Evolutionary conservation across 2,329 filamentous ascomycete species (phyloP), one percentile per base, ranked within the genome.

Genomic region (Microdochium paspali): DNA sequence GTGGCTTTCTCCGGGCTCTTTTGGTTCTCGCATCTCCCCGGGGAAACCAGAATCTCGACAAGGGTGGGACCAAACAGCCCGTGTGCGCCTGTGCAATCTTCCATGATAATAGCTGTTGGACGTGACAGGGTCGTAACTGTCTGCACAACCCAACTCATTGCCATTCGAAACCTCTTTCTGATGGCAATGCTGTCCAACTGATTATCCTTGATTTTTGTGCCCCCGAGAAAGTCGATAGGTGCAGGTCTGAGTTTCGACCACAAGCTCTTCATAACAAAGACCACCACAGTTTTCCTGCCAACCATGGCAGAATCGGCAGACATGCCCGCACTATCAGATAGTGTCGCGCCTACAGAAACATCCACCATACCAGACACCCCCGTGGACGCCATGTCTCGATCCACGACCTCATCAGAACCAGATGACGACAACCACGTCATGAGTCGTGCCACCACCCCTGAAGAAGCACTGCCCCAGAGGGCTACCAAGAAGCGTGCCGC

Each of bases 401-500:
- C 35, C 35, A 21, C 35, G 18, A 40, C 35, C 18, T 40, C 35
- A n/a, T 40, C 35, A 40, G 35, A 40, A 12, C 18, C 35, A 40
- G 35, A 40, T 20, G 4, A 40, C n/a, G 35, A 40, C 10, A 7
- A 40, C 35, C 35, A 3, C 15, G 18, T 21, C 35, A 21, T 40
- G 15, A 40, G 15, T 20, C 35, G 35, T 20, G 35, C 82, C 83
- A 40, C 35, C 35, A 40, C 35, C 35, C 35, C 35, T 40, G 35
- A 40, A 40, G 35, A 40, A 50, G 79, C 79, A 52, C 86, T 73
- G 51, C 59, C 3, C 52, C 44, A 39, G 53, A 48, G 10, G 50
- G 67, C 50, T 5, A 21, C 35, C 35, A 70, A 79, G 51, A 88
- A 87, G 63, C 82, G 76, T 59, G 68, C 94, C 30, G 88, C 94